Evolutionary conservation across 2,329 filamentous ascomycete species (phyloP).

Genomic region (Rutstroemia sydowiana): DNA sequence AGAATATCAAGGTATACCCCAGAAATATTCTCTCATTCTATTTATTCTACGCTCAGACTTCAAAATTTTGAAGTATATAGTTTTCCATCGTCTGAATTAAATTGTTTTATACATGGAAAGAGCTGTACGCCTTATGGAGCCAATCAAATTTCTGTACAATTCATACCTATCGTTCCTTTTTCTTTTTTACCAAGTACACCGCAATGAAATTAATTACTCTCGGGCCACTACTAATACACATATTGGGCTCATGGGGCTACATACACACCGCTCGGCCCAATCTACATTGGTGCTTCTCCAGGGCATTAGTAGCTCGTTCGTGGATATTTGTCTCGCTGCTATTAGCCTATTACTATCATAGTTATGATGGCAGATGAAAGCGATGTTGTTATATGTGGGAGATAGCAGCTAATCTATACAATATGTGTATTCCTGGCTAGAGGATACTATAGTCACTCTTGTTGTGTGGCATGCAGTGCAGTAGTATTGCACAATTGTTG

Average conservation of each 20-base stretch:
- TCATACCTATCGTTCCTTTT: too few species aligned
- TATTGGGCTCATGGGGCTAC: neutral
- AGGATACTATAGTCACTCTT: neutral
- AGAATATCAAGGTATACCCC: too few species aligned
- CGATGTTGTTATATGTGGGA: neutral
- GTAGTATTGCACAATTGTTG: conserved; percentile 6
- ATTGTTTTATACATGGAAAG: too few species aligned
- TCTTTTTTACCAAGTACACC: too few species aligned
- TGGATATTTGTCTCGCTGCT: conserved; percentile 1
- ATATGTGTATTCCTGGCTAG: neutral
- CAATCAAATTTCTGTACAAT: too few species aligned
- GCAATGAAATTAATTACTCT: too few species aligned
- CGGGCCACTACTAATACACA: too few species aligned
- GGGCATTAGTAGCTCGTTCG: conserved; percentile 2
- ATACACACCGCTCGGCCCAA: neutral
- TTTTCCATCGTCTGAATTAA: too few species aligned
- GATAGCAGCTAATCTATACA: neutral
- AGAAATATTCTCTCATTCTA: too few species aligned
- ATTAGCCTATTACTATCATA: neutral
- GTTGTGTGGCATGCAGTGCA: conserved; percentile 4
- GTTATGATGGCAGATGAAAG: neutral
- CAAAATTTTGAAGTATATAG: neutral
- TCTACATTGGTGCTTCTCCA: neutral
- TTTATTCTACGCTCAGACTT: too few species aligned
- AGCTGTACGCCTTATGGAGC: too few species aligned